phyloP scores from a whole-genome alignment of 2,329 filamentous ascomycete species.

The Penicillium griseofulvum region DNA sequence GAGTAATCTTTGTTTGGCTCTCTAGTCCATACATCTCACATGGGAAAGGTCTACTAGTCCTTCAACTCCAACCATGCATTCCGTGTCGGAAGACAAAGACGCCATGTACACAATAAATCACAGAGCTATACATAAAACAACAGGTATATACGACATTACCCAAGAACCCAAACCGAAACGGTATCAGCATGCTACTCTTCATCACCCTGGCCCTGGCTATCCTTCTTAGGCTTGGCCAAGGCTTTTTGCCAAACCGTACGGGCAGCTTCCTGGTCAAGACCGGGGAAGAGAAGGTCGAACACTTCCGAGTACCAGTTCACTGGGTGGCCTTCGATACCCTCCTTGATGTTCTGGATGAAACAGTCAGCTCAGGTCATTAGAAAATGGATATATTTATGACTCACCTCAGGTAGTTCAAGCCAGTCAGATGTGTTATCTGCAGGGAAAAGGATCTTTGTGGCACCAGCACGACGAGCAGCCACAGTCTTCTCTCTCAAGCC shows the following conservation, averaged over 20 bases:
- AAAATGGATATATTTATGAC: slow-evolving; percentile 37
- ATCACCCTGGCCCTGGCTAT: slow-evolving; percentile 24
- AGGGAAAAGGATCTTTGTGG: slow-evolving; percentile 91
- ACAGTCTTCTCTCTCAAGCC: slow-evolving; percentile 96
- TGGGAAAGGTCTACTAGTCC: slow-evolving; percentile 12
- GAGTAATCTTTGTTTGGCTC: slow-evolving; percentile 12
- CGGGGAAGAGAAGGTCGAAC: slow-evolving; percentile 84
- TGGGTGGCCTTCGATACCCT: slow-evolving; percentile 86
- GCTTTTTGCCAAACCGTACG: slow-evolving; percentile 70
- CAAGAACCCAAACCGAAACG: slow-evolving; percentile 9
- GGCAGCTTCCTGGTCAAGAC: slow-evolving; percentile 69
- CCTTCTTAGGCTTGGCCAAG: slow-evolving; percentile 55
- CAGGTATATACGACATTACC: slow-evolving; percentile 15
- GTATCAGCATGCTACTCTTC: slow-evolving; percentile 24
- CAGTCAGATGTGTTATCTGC: slow-evolving; percentile 95
- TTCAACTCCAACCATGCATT: slow-evolving; percentile 37
- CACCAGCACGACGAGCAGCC: slow-evolving; percentile 85
- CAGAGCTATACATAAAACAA: slow-evolving; percentile 18
- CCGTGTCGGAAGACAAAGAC: slow-evolving; percentile 27
- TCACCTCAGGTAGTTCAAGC: slow-evolving; percentile 92
- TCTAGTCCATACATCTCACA: slow-evolving; percentile 4
- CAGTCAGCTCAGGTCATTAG: slow-evolving; percentile 17
- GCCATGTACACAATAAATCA: slow-evolving; percentile 30
- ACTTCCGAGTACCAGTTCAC: slow-evolving; percentile 94
- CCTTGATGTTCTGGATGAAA: slow-evolving; percentile 81